Evolutionary conservation across 2,329 filamentous ascomycete species (phyloP).

Genomic region (Huntiella decipiens): DNA sequence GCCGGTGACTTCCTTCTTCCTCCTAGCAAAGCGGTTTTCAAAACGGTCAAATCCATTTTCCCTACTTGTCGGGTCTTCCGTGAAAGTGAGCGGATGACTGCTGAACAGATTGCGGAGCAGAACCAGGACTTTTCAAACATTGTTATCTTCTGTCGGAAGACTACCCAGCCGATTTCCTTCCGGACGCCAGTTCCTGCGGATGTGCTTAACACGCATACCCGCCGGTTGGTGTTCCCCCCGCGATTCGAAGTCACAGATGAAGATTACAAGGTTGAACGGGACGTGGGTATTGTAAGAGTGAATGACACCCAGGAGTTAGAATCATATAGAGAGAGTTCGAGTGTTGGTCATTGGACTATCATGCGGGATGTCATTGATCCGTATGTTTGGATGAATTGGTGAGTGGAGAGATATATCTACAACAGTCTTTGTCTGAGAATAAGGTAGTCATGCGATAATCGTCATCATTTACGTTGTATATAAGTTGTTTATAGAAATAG

Average conservation of each 20-base stretch:
- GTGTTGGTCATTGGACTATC: conserved; percentile 72
- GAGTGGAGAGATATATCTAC: conserved; percentile 13
- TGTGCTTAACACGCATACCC: conserved; percentile 50
- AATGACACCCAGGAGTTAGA: conserved; percentile 49
- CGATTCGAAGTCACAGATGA: conserved; percentile 44
- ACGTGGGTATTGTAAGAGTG: conserved; percentile 34
- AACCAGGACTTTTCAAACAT: conserved; percentile 77
- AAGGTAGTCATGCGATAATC: neutral
- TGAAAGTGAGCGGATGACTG: conserved; percentile 41
- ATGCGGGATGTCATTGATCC: conserved; percentile 72
- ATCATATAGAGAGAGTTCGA: conserved; percentile 56
- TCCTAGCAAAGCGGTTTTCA: conserved; percentile 57
- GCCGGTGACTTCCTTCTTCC: conserved; percentile 70
- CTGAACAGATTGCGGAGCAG: conserved; percentile 26
- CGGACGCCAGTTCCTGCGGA: conserved; percentile 45
- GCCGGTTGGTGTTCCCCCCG: conserved; percentile 53
- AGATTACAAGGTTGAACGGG: conserved; percentile 26
- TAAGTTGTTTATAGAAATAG: neutral
- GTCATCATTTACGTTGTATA: neutral
- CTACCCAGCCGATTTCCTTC: conserved; percentile 37
- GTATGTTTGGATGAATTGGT: conserved; percentile 78
- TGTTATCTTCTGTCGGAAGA: conserved; percentile 80
- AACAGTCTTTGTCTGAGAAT: neutral
- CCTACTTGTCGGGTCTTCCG: conserved; percentile 83
- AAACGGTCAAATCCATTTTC: conserved; percentile 68